These are phyloP conservation scores for Obelidium mucronatum DNA, from an alignment of 192 early-diverging fungal genomes.

Conservation along the genomic window DNA sequence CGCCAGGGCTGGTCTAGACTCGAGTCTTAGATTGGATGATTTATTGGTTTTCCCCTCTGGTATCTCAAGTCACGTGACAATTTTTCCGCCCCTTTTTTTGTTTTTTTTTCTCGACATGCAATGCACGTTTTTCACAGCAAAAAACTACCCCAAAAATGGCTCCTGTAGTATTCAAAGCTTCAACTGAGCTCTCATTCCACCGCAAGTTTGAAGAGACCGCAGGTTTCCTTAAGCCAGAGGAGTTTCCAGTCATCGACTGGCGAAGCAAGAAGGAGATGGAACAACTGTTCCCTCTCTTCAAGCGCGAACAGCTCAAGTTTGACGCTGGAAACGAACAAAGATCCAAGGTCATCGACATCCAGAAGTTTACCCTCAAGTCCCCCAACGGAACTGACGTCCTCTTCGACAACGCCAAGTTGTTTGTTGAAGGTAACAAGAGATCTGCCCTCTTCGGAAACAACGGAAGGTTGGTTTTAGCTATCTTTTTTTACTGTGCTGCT, in stretches of 20 bases:
- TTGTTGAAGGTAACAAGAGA: constrained; percentile 28
- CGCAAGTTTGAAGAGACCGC: constrained; percentile 33
- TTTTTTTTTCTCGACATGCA: constrained; percentile 24
- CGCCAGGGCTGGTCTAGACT: too few relatives aligned
- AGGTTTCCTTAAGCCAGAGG: constrained; percentile 9
- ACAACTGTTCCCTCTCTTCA: constrained; percentile 24
- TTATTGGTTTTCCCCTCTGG: too few relatives aligned
- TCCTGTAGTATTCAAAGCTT: not conserved
- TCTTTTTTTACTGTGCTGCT: not conserved
- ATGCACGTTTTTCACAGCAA: not conserved
- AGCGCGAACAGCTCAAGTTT: constrained; percentile 30
- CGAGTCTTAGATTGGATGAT: too few relatives aligned
- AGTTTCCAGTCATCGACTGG: constrained; percentile 30
- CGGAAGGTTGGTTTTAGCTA: constrained; percentile 20
- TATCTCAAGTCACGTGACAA: not conserved
- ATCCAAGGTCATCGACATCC: constrained; percentile 33
- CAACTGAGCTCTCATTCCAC: constrained; percentile 17
- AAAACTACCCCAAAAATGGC: constrained; percentile 9
- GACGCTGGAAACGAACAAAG: constrained; percentile 5
- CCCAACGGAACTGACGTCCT: constrained; percentile 15
- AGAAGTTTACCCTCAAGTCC: constrained; percentile 27
- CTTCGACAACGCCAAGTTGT: constrained; percentile 33
- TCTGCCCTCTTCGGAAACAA: constrained; percentile 33
- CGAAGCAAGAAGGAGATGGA: constrained; percentile 23
- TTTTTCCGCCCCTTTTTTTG: not conserved